These are phyloP conservation scores for Simplicillium sp. DNA, from an alignment of 2,329 filamentous ascomycete species.

Conservation along the genomic window DNA sequence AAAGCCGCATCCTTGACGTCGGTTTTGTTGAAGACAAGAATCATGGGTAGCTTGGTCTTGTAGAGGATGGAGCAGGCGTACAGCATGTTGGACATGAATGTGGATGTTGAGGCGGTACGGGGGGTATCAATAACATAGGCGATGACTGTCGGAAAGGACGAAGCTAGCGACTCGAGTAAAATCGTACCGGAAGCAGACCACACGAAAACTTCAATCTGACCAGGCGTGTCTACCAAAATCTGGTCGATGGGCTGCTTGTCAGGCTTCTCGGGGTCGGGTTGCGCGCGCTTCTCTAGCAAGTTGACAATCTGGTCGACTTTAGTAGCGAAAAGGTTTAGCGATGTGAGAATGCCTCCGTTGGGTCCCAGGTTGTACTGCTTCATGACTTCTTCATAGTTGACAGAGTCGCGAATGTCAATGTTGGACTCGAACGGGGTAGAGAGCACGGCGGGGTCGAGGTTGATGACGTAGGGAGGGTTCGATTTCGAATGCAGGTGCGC, in stretches of 20 bases:
- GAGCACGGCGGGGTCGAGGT: slow-evolving; percentile 90
- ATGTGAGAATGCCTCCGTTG: slow-evolving; percentile 94
- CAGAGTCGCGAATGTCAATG: slow-evolving; percentile 96
- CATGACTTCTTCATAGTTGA: slow-evolving; percentile 99
- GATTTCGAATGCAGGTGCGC: slow-evolving; percentile 77
- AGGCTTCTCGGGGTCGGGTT: slow-evolving; percentile 50
- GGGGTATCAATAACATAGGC: slow-evolving; percentile 98
- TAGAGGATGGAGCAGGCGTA: slow-evolving; percentile 98
- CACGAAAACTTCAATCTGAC: slow-evolving; percentile 97
- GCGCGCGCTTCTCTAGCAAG: slow-evolving; percentile 80
- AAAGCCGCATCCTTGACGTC: slow-evolving; percentile 87
- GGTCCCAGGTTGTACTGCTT: slow-evolving; percentile 96
- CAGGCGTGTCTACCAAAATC: slow-evolving; percentile 90
- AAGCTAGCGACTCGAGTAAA: slow-evolving; percentile 83
- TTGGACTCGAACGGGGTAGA: slow-evolving; percentile 93
- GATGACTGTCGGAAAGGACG: slow-evolving; percentile 91
- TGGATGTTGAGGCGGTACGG: slow-evolving; percentile 82
- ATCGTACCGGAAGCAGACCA: slow-evolving; percentile 96
- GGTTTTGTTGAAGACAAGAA: slow-evolving; percentile 98
- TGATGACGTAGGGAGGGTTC: slow-evolving; percentile 85
- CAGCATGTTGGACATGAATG: slow-evolving; percentile 99
- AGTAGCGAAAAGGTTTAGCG: slow-evolving; percentile 90
- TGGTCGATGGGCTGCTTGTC: slow-evolving; percentile 60
- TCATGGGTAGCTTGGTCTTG: slow-evolving; percentile 98
- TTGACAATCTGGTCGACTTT: slow-evolving; percentile 93